A percentile compares a stretch with the other conserved stretches of the same genome.
phyloP scores from a whole-genome alignment of 2,329 filamentous ascomycete species.

The Diaporthe capsici region DNA sequence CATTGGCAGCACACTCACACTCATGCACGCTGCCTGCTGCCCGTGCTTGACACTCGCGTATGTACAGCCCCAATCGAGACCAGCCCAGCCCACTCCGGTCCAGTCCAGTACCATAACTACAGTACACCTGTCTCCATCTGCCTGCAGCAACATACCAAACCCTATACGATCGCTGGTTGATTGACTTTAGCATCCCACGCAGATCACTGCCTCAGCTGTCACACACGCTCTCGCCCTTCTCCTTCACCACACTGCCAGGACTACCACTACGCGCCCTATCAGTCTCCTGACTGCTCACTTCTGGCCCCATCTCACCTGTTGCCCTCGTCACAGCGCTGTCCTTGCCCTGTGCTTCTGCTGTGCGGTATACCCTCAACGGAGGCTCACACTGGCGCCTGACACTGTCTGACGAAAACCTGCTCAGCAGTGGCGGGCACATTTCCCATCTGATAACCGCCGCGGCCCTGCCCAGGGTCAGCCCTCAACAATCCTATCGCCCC shows the following conservation, averaged over 20 bases:
- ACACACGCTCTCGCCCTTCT: background rate
- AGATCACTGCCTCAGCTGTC: constrained; percentile 23
- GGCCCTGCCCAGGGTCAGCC: constrained; percentile 25
- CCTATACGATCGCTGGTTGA: constrained; percentile 15
- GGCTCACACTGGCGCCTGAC: constrained; percentile 15
- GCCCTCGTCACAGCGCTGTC: constrained; percentile 4
- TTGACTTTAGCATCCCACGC: constrained; percentile 29
- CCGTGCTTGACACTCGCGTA: background rate
- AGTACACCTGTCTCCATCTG: constrained; percentile 19
- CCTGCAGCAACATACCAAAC: constrained; percentile 16
- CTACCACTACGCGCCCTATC: constrained; percentile 7
- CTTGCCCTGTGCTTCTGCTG: constrained; percentile 1
- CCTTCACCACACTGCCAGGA: constrained; percentile 11
- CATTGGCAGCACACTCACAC: background rate
- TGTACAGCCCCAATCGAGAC: constrained; percentile 2
- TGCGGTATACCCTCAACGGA: constrained; percentile 13
- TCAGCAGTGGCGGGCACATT: background rate
- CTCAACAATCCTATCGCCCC: background rate
- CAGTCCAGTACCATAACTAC: background rate
- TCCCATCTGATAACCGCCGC: constrained; percentile 9
- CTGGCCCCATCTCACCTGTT: constrained; percentile 26
- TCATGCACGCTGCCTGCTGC: background rate
- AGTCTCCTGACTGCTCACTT: constrained; percentile 32
- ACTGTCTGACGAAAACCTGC: constrained; percentile 19
- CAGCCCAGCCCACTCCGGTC: constrained; percentile 3